Percentiles rank a stretch among this genome's conserved stretches.
These are phyloP conservation scores for Diddensiella transvaalensis DNA, from an alignment of 805 yeast genomes.

Conservation along the genomic window DNA sequence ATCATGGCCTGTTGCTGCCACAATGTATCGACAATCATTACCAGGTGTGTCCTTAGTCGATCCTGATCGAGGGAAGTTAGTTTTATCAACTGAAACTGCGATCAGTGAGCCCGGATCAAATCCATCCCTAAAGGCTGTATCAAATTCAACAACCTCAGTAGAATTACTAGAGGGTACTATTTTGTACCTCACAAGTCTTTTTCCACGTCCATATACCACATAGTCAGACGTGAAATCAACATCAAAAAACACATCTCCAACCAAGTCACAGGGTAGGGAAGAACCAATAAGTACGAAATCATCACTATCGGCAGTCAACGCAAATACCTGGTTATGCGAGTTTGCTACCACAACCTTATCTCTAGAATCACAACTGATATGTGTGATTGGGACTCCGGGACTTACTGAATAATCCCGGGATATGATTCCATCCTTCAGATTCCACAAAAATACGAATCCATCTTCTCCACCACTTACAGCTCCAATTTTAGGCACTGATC, in stretches of 20 bases:
- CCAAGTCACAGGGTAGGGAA: slow-evolving; percentile 1
- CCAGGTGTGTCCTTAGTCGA: slow-evolving; percentile 21
- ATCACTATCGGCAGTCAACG: neutral
- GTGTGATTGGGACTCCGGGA: slow-evolving; percentile 11
- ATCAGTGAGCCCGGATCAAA: slow-evolving; percentile 8
- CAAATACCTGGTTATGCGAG: slow-evolving; percentile 10
- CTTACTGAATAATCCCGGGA: slow-evolving; percentile 6
- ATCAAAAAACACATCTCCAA: slow-evolving; percentile 11
- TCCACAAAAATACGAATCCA: slow-evolving; percentile 22
- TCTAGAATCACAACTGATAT: slow-evolving; percentile 14
- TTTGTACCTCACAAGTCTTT: slow-evolving; percentile 9
- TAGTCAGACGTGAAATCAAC: slow-evolving; percentile 20
- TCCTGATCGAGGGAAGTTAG: slow-evolving; percentile 18
- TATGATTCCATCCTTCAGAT: slow-evolving; percentile 14
- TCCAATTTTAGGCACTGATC: slow-evolving; percentile 12
- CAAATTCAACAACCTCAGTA: slow-evolving; percentile 1
- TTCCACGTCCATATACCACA: slow-evolving; percentile 16
- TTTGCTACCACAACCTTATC: slow-evolving; percentile 15
- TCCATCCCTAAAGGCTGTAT: neutral
- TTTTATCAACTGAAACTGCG: slow-evolving; percentile 21
- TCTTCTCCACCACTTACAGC: slow-evolving; percentile 23
- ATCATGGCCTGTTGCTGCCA: slow-evolving; percentile 20
- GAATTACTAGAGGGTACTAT: neutral
- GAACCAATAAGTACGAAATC: slow-evolving; percentile 5
- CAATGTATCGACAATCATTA: slow-evolving; percentile 19